phyloP scores from a whole-genome alignment of 768 basidiomycete genomes.

The Kwoniella europaea region DNA sequence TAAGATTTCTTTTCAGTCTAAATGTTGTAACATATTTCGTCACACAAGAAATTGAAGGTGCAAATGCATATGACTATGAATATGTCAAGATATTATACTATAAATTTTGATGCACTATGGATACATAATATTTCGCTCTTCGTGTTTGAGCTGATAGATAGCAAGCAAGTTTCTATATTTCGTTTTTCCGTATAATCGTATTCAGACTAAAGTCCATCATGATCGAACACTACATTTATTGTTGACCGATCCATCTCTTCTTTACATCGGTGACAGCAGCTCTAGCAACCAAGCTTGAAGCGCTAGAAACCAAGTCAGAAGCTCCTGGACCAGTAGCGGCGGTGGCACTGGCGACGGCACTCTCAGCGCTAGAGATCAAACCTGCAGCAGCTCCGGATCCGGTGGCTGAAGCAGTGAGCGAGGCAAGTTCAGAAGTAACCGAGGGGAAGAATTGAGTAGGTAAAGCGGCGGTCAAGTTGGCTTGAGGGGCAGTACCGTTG shows the following conservation, averaged over 20 bases:
- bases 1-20: too few relatives aligned
- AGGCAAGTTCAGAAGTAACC: slow-evolving; percentile 1
- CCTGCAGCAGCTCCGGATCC: not conserved
- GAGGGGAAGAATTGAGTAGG: slow-evolving; percentile 16
- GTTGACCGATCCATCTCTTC: slow-evolving; percentile 36
- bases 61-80: slow-evolving; percentile 1
- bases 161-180: not conserved
- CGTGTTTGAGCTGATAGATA: not conserved
- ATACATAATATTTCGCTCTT: not conserved
- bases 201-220: not conserved
- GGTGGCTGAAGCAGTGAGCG: not conserved
- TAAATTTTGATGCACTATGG: slow-evolving; percentile 14
- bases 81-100: slow-evolving; percentile 8
- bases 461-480: slow-evolving; percentile 17
- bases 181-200: not conserved
- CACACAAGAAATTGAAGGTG: not conserved
- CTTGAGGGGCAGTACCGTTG: slow-evolving; percentile 20
- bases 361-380: not conserved
- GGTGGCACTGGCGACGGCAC: not conserved
- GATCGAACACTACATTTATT: slow-evolving; percentile 11
- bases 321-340: not conserved
- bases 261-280: slow-evolving; percentile 25
- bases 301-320: slow-evolving; percentile 1
- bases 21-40: not conserved
- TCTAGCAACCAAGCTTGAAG: slow-evolving; percentile 5